A percentile compares a stretch with the other conserved stretches of the same genome.
Evolutionary conservation across 345 rosid genomes (phyloP).

Genomic region (Linum trigynum): DNA sequence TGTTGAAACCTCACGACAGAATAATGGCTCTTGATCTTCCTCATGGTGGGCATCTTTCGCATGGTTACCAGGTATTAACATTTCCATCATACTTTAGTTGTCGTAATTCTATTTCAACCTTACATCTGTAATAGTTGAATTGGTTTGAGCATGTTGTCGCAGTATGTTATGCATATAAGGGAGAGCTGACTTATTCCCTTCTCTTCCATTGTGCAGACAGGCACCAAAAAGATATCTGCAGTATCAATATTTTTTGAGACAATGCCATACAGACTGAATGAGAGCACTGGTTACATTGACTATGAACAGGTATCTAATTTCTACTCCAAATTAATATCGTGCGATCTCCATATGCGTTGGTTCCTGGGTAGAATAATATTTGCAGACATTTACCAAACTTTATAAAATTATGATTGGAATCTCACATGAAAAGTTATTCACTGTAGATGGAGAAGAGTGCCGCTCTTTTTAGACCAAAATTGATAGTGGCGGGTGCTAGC

Average conservation of each 20-base stretch:
- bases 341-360: neutral
- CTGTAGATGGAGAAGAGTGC: slow-evolving; percentile 95
- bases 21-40: slow-evolving; percentile 99
- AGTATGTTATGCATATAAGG: neutral
- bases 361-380: too few relatives aligned
- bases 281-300: slow-evolving; percentile 92
- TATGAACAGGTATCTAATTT: slow-evolving; percentile 69
- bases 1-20: slow-evolving; percentile 89
- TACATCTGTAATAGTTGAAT: neutral
- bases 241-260: slow-evolving; percentile 98
- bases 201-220: slow-evolving; percentile 58
- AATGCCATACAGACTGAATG: slow-evolving; percentile 92
- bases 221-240: slow-evolving; percentile 95
- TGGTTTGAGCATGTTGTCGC: neutral
- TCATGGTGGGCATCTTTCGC: slow-evolving; percentile 99
- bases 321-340: neutral
- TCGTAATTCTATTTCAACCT: neutral
- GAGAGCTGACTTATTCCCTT: neutral
- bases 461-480: slow-evolving; percentile 80
- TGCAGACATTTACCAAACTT: neutral
- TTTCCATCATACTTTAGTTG: slow-evolving; percentile 5
- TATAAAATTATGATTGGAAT: too few relatives aligned
- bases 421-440: neutral
- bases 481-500: slow-evolving; percentile 97
- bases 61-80: slow-evolving; percentile 84